Base-by-base conservation (phyloP, 768 basidiomycete genomes). In the Naganishia onofrii region DNA sequence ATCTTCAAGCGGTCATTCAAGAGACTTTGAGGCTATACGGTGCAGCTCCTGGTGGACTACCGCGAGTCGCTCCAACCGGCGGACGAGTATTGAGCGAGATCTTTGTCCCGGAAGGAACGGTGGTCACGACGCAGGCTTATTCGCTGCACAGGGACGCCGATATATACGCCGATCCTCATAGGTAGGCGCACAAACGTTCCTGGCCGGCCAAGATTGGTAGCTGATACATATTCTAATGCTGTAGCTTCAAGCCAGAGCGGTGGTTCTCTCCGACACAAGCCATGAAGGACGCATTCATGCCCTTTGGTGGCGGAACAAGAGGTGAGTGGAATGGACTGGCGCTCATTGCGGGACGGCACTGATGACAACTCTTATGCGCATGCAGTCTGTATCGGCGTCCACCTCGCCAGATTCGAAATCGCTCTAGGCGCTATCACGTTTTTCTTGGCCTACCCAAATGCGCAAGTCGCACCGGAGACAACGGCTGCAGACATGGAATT, bases 281-380 rank as follows among this genome's bases (percentile, higher is more conserved):
- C 2, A 58, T 58, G 57, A 58, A 58, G 34, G 57, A 58, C 21
- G 57, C 57, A 3, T 58, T 58, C 57, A 58, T 58, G 57, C 57
- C 57, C 17, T 58, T 58, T 26, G 57, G 57, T 34, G 57, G 32
- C 31, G 57, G 57, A 1, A 58, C 57, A 13, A 31, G 57, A 58
- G 34, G 57, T 58, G n/a, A 10, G 57, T 21, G 21, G 34, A 10
- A 3, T n/a, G 7, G 3, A 8, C 3, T n/a, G 31, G 3, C 19
- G n/a, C 23, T 7, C n/a, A 36, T 38, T 21, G 3, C 2, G 23
- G 32, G 34, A n/a, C 5, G 1, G 1, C 57, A 32, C 57, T 34
- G 32, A 34, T 21, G n/a, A 4, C 6, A 21, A 23, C 32, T 34
- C n/a, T 10, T 38, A 38, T 6, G 3, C 23, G 3, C 32, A 7